phyloP scores from a whole-genome alignment of 164 flowering plant species.

The Paratinospora sagittata region DNA sequence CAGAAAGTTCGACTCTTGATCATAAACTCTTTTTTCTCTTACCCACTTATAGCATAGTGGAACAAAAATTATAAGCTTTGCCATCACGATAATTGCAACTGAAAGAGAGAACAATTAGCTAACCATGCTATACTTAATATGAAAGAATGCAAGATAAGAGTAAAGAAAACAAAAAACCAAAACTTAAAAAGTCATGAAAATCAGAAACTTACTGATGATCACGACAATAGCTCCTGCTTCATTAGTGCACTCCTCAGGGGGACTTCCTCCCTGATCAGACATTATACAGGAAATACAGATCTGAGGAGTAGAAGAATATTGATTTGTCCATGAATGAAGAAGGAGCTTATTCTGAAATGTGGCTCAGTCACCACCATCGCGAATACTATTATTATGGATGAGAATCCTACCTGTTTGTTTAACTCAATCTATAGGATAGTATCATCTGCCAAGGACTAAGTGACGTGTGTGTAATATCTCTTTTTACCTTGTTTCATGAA shows the following conservation, averaged over 20 bases:
- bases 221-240: not conserved
- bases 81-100: not conserved
- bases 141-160: not conserved
- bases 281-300: not conserved
- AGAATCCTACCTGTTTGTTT: not conserved
- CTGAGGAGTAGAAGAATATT: not conserved
- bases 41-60: not conserved
- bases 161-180: not conserved
- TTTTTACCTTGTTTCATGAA: not conserved
- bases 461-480: not conserved
- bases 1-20: not conserved
- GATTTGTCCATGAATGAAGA: not conserved
- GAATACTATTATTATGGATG: not conserved
- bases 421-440: not conserved
- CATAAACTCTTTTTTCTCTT: not conserved
- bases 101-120: not conserved
- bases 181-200: not conserved
- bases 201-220: not conserved
- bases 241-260: no score
- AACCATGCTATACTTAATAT: not conserved
- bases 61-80: not conserved
- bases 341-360: not conserved
- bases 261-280: not conserved
- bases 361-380: not conserved
- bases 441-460: not conserved